Base-by-base conservation (phyloP, 805 yeast species). In the Sporopachydermia quercuum region DNA sequence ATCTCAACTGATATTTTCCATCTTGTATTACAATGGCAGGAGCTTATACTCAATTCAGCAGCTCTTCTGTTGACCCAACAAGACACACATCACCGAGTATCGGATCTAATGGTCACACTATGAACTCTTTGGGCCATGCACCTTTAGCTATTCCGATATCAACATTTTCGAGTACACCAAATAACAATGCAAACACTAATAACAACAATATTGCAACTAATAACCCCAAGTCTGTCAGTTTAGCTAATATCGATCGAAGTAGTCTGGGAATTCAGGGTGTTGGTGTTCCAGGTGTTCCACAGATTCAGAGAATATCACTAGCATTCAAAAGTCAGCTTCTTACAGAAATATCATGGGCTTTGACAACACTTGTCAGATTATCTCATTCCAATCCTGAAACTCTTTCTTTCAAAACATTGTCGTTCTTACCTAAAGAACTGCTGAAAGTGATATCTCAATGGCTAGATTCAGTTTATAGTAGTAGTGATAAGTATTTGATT, bases 311-410 rank as follows among this genome's bases (percentile, higher is more conserved):
- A 44, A 73, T 85, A 50, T 67, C 68, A 46, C 68, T 85, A 75
- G 75, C 91, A 3, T 66, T 85, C 43, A 65, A 68, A 43, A 70
- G 79, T 15, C 79, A 76, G 1, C 58, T 84, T 16, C 71, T 65
- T 14, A 66, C 69, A 19, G 95, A 85, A 53, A 66, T 78, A 16
- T 74, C 72, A 48, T 81, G 86, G 76, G 78, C 89, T 3, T 57
- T 83, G 41, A 65, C 70, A 37, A 71, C 76, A 3, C 60, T 77
- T 37, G 54, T 65, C 14, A 59, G 58, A 40, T 46, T 58, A 42
- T 63, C 74, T 18, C 68, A 65, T 52, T 66, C 66, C 38, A 64
- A 66, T 18, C 71, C 78, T 3, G 70, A 65, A 37, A 55, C 63
- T 49, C 60, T 75, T 19, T 61, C 62, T 40, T 60, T 76, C 46